phyloP scores from a whole-genome alignment of 306 rosid genomes.

The Prosopis cineraria region DNA sequence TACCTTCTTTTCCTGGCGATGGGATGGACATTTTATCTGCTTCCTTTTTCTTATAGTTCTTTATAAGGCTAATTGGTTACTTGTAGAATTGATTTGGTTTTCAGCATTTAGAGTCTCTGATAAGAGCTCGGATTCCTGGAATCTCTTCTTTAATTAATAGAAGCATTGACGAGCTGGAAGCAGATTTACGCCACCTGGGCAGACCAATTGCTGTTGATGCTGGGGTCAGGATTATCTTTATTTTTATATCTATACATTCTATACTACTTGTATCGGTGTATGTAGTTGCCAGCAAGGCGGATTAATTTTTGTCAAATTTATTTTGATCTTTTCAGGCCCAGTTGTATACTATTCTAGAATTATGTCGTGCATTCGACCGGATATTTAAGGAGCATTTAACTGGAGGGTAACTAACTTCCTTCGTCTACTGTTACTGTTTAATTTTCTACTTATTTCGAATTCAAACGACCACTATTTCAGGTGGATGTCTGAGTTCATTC shows the following conservation, averaged over 20 bases:
- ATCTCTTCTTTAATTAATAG: conserved; percentile 75
- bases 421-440: neutral
- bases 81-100: conserved; percentile 42
- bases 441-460: neutral
- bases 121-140: conserved; percentile 82
- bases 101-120: conserved; percentile 86
- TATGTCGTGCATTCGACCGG: conserved; percentile 77
- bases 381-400: conserved; percentile 77
- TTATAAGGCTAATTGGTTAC: neutral
- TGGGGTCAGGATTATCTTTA: conserved; percentile 68
- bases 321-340: conserved; percentile 53
- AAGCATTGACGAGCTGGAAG: conserved; percentile 89
- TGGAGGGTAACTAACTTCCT: conserved; percentile 55
- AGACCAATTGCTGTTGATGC: conserved; percentile 88
- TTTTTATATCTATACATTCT: neutral
- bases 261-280: neutral
- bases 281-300: neutral
- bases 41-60: conserved; percentile 25
- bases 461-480: neutral
- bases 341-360: conserved; percentile 68
- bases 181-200: conserved; percentile 82
- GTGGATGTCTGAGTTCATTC: neutral
- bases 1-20: neutral
- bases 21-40: conserved; percentile 23
- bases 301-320: neutral